Base-by-base conservation (phyloP, 352 stramenopile species). In the Pythium dissimile region DNA sequence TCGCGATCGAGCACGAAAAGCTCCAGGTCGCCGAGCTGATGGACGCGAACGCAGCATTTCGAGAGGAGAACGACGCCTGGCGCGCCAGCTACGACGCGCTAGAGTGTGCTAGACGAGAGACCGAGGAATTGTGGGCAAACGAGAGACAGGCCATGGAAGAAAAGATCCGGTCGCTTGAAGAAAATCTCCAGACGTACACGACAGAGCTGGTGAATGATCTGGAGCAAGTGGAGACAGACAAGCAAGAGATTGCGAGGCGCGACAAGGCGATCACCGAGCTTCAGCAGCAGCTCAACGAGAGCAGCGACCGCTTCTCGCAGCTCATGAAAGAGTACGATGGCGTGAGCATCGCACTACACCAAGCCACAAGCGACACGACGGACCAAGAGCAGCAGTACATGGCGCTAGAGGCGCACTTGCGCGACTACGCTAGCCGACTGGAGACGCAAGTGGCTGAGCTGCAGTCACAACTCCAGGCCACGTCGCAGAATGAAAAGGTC, bases 1-100 rank as follows among this genome's bases (percentile, higher is more conserved):
- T 83, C 27, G 69, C 72, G 2, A 80, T 88, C 28, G 80, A 89
- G 63, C 80, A 87, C 27, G 78, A 92, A 52, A 78, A 73, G 41
- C 35, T 77, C 9, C 67, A 54, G 13, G 69, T 72, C 5, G 54
- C 58, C 10, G 77, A 86, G 59, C 43, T 86, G n/a, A 48, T 60
- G 15, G 63, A 83, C 18, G 54, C 69, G 0, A 61, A 84, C 37
- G 69, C 75, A 9, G 66, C 65, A 10, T 84, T 78, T 28, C 71
- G 68, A 7, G 71, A 84, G 23, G 75, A 87, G 48, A 85, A 86
- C 23, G 58, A 77, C 23, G 75, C 84, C 37, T 87, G 75, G 72
- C 69, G 77, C 16, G 62, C 62, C 4, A 84, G 71, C n/a, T 89
- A 86, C 41, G 73, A 82, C 24, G 67, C 73, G 1, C 64, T 89